A percentile compares a stretch with the other conserved stretches of the same genome.
Conservation (phyloP, 75 land plant genomes). For the Chamaecyparis obtusa region DNA sequence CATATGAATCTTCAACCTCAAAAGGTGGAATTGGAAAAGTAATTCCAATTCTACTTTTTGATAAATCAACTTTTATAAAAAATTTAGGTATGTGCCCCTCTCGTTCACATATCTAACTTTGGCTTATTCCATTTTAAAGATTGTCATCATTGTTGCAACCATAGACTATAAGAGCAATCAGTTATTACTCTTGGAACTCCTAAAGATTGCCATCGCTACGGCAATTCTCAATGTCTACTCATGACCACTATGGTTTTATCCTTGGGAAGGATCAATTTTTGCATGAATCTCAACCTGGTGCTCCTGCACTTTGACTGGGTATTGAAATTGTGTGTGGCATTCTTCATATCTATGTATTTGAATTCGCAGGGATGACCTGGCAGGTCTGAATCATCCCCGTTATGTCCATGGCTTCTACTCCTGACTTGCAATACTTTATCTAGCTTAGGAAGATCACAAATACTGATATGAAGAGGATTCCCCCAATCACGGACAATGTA, state of each 20-base stretch:
- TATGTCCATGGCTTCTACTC: background rate
- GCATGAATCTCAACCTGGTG: slow-evolving; percentile 32
- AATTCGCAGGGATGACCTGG: slow-evolving; percentile 19
- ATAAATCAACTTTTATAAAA: too few species aligned
- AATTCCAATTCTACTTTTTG: too few species aligned
- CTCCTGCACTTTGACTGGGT: slow-evolving; percentile 18
- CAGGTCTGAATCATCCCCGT: background rate
- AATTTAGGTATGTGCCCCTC: too few species aligned
- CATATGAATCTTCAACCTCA: too few species aligned
- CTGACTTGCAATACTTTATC: background rate
- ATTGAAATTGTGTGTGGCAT: slow-evolving; percentile 28
- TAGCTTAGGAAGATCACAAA: background rate
- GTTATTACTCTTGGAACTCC: too few species aligned
- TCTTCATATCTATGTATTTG: slow-evolving; percentile 28
- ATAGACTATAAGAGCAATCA: too few species aligned
- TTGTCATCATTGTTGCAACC: too few species aligned
- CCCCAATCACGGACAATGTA: background rate
- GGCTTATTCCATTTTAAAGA: too few species aligned
- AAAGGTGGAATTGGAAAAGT: too few species aligned
- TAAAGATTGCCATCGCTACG: too few species aligned
- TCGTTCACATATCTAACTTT: too few species aligned
- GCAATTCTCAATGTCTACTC: too few species aligned
- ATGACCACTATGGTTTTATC: slow-evolving; percentile 14
- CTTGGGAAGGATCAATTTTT: slow-evolving; percentile 20
- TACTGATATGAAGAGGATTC: background rate